Percentiles rank a stretch among this genome's conserved stretches.
Evolutionary conservation across 1,284 basidiomycete species (phyloP).

Genomic region (Gomphus bonarii): DNA sequence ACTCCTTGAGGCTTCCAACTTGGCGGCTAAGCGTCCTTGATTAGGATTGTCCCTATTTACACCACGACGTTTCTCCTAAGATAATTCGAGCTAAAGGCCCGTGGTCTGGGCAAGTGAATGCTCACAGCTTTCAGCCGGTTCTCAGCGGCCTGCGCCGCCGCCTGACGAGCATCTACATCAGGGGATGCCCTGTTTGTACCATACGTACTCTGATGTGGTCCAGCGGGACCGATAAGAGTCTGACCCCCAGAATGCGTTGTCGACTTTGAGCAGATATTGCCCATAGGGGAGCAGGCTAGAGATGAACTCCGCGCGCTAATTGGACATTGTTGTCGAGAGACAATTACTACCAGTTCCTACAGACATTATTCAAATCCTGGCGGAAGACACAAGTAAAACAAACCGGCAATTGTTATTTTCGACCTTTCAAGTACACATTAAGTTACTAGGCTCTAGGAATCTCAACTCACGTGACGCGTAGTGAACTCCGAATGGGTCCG

Average conservation of each 20-base stretch:
- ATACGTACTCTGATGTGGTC: neutral
- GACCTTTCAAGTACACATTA: neutral
- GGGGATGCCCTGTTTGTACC: neutral
- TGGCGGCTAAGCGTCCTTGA: constrained; percentile 9
- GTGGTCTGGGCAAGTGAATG: neutral
- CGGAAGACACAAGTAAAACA: no score
- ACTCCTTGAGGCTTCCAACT: constrained; percentile 7
- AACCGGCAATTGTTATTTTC: no score
- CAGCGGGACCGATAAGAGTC: neutral
- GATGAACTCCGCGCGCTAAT: no score
- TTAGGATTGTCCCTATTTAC: constrained; percentile 8
- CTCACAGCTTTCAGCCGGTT: constrained; percentile 9
- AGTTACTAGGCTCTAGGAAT: neutral
- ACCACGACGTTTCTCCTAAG: constrained; percentile 7
- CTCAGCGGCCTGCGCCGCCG: constrained; percentile 5
- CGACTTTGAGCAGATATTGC: constrained; percentile 2
- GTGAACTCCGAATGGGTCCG: no score
- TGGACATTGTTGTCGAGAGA: no score
- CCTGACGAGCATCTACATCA: neutral
- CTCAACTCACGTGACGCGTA: neutral
- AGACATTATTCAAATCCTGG: no score
- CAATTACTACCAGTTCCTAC: no score
- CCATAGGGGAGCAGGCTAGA: neutral
- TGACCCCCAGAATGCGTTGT: constrained; percentile 5
- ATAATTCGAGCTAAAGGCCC: neutral